Evolutionary conservation across 495 filamentous ascomycete genomes (phyloP).

Genomic region (Bathelium albidoporum): DNA sequence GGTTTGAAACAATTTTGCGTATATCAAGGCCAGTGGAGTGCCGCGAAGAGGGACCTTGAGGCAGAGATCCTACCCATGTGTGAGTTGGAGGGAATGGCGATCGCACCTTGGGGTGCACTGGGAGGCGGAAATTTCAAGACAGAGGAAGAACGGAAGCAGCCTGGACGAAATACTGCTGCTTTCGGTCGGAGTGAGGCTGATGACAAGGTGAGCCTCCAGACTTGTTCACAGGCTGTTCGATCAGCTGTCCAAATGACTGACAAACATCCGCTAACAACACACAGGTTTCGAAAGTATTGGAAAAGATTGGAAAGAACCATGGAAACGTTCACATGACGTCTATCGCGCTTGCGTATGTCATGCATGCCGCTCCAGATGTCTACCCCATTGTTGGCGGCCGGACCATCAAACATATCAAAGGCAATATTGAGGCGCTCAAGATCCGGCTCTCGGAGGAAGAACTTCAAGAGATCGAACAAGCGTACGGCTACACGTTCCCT

Average conservation of each 20-base stretch:
- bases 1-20: conserved; percentile 20
- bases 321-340: conserved; percentile 32
- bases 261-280: conserved; percentile 8
- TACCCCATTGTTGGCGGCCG: conserved; percentile 65
- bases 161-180: conserved; percentile 2
- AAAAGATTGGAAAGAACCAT: conserved; percentile 46
- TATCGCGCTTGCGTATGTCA: conserved; percentile 64
- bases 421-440: conserved; percentile 55
- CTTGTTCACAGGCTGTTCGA: not conserved
- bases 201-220: not conserved
- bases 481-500: conserved; percentile 50
- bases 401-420: conserved; percentile 56
- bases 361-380: conserved; percentile 62
- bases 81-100: conserved; percentile 52
- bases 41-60: conserved; percentile 22
- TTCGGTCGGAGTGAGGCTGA: not conserved
- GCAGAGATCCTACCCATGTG: conserved; percentile 24
- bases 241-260: no score
- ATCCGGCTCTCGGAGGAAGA: conserved; percentile 49
- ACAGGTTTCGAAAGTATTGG: conserved; percentile 30
- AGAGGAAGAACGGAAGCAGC: conserved; percentile 25
- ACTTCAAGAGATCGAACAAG: conserved; percentile 54
- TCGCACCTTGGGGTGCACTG: conserved; percentile 55
- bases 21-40: conserved; percentile 24
- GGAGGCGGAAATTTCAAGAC: conserved; percentile 55